Percentiles rank a stretch among this genome's conserved stretches.
Conservation (phyloP, 2,329 filamentous ascomycete species). For the Monosporascus cannonballus region DNA sequence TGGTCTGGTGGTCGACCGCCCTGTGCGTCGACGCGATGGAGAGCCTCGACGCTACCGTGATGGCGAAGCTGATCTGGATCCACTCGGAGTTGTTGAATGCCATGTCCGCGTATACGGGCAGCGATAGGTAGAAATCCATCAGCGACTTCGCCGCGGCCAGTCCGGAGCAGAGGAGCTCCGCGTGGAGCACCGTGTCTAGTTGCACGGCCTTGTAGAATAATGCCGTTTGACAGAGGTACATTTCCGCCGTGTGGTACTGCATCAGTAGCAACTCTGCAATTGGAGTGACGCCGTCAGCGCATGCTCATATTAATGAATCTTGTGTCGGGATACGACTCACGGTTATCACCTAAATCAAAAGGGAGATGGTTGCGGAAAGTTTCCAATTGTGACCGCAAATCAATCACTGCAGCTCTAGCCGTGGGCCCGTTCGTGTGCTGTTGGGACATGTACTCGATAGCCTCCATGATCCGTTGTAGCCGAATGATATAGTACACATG, state of each 20-base stretch:
- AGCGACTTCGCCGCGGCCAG: conserved; percentile 18
- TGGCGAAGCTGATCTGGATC: conserved; percentile 31
- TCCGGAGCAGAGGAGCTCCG: conserved; percentile 9
- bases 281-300: too few relatives aligned
- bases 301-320: too few relatives aligned
- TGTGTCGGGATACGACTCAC: conserved; percentile 15
- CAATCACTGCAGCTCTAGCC: conserved; percentile 24
- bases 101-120: conserved; percentile 28
- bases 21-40: conserved; percentile 5
- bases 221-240: conserved; percentile 33
- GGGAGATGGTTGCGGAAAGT: conserved; percentile 23
- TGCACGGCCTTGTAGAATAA: conserved; percentile 23
- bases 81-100: conserved; percentile 32
- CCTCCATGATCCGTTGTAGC: conserved; percentile 32
- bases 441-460: conserved; percentile 24
- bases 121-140: conserved; percentile 25
- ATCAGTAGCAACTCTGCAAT: conserved; percentile 29
- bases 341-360: conserved; percentile 21
- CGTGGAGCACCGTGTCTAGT: conserved; percentile 4
- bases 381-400: conserved; percentile 25
- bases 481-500: conserved; percentile 29
- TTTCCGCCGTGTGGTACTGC: conserved; percentile 31
- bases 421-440: conserved; percentile 14
- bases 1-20: neutral
- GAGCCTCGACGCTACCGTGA: conserved; percentile 2